A percentile compares a stretch with the other conserved stretches of the same genome.
Conservation (phyloP, 164 flowering plant genomes). For the Paratinospora sagittata region DNA sequence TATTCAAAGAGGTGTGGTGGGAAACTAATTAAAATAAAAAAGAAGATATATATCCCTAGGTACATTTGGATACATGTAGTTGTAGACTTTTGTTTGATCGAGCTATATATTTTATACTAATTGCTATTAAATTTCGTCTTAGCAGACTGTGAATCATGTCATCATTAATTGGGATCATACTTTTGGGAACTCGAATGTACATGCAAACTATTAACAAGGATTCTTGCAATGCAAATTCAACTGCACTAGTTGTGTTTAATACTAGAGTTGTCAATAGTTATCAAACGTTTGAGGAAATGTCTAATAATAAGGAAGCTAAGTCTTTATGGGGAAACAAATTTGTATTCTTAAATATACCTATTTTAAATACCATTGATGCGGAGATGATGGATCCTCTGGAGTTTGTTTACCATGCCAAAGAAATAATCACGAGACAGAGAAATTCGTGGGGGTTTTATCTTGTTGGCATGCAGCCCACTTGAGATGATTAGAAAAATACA, state of each 20-base stretch:
- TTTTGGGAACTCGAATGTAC: conserved; percentile 46
- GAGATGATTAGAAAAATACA: conserved; percentile 29
- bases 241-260: conserved; percentile 54
- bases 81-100: too few species aligned
- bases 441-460: conserved; percentile 35
- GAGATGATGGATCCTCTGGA: conserved; percentile 26
- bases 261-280: conserved; percentile 37
- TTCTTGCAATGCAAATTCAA: conserved; percentile 19
- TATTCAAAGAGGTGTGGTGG: too few species aligned
- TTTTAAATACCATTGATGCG: conserved; percentile 6
- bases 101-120: neutral
- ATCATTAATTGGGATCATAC: conserved; percentile 42
- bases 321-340: conserved; percentile 42
- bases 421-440: conserved; percentile 31
- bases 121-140: neutral
- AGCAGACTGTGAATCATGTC: conserved; percentile 58
- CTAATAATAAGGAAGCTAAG: conserved; percentile 12
- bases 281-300: conserved; percentile 31
- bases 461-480: conserved; percentile 28
- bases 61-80: too few species aligned
- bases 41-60: too few species aligned
- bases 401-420: conserved; percentile 29
- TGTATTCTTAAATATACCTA: conserved; percentile 24
- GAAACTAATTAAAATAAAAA: too few species aligned
- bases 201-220: conserved; percentile 27